These are phyloP conservation scores for Arthrobotrys pseudoclavata DNA, from an alignment of 2,329 filamentous ascomycete species.

Conservation along the genomic window DNA sequence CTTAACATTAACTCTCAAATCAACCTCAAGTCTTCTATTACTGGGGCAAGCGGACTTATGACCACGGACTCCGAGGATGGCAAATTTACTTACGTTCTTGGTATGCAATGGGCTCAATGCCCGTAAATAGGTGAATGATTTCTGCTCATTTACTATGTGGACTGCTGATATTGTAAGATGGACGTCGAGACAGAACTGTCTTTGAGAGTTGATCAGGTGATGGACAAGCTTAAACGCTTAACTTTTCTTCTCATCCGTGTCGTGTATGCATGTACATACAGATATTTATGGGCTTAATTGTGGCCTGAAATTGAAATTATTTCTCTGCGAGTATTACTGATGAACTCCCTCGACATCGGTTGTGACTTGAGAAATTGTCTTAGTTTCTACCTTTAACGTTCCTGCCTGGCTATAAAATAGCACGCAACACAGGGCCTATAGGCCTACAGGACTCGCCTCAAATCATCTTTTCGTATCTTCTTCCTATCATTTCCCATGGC, in stretches of 20 bases:
- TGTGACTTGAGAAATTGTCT: no score
- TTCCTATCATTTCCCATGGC: no score
- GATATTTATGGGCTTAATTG: background rate
- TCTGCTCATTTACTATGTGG: background rate
- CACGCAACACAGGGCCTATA: no score
- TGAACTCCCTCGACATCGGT: no score
- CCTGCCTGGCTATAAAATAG: no score
- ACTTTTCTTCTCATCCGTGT: constrained; percentile 6
- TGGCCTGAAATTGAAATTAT: background rate
- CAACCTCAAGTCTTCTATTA: constrained; percentile 65
- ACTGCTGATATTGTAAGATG: background rate
- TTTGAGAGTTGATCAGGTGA: background rate
- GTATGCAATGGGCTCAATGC: constrained; percentile 67
- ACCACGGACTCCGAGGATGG: constrained; percentile 69
- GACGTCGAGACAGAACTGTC: background rate
- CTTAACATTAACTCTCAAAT: constrained; percentile 72
- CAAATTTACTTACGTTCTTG: constrained; percentile 67
- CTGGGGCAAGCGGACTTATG: constrained; percentile 65
- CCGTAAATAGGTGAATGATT: background rate
- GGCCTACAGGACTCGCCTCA: no score
- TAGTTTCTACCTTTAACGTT: no score
- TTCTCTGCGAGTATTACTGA: background rate
- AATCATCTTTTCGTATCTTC: no score
- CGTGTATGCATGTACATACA: background rate
- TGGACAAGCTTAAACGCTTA: background rate